phyloP scores from a whole-genome alignment of 129 eudicot genomes.

The Flaveria ramosissima region DNA sequence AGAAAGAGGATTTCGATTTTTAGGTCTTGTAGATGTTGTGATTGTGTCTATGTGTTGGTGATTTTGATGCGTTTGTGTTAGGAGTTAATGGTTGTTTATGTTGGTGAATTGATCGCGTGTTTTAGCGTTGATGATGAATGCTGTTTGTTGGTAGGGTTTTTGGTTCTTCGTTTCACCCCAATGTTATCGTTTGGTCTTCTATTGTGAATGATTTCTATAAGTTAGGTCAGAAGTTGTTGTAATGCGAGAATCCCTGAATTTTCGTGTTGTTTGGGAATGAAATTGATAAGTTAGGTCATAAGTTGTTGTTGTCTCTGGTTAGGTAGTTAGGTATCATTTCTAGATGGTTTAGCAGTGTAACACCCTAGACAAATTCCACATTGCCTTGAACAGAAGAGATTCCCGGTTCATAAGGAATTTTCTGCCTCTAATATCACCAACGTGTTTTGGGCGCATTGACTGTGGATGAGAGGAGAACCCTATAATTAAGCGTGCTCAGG shows the following conservation, averaged over 20 bases:
- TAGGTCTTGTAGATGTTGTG: not conserved
- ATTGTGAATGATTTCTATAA: not conserved
- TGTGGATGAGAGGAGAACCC: no score
- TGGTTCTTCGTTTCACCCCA: not conserved
- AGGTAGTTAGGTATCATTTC: no score
- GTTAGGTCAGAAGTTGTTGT: constrained; percentile 13
- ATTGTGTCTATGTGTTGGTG: not conserved
- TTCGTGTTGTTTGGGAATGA: constrained; percentile 25
- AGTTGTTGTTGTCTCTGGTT: no score
- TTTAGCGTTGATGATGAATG: constrained; percentile 16
- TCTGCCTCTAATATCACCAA: no score
- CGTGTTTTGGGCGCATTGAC: no score
- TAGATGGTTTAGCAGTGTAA: no score
- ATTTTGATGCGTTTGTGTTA: constrained; percentile 1
- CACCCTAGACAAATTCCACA: no score
- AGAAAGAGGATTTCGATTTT: not conserved
- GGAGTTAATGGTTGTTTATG: constrained; percentile 7
- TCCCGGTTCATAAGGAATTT: no score
- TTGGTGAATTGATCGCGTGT: not conserved
- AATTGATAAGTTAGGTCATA: not conserved
- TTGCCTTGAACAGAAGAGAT: no score
- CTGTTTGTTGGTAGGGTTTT: constrained; percentile 27
- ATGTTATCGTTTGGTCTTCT: not conserved
- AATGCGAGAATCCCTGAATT: not conserved
- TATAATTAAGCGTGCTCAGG: no score